Conservation (phyloP, 1,284 basidiomycete genomes). For the Apiotrichum montevideense region DNA sequence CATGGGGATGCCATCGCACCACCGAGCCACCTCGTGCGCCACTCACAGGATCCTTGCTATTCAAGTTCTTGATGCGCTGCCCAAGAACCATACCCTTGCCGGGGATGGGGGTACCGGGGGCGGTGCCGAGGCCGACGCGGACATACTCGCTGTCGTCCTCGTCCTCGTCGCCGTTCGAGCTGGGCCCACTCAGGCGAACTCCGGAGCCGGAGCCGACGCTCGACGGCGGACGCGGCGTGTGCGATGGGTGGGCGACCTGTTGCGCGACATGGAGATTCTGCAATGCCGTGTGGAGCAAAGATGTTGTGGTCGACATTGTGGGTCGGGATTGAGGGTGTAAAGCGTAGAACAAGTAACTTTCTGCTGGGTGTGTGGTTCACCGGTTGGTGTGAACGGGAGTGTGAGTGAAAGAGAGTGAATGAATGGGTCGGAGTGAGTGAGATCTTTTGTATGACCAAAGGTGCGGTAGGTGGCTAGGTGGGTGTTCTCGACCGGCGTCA, state of each 20-base stretch:
- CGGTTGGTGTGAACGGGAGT: no score
- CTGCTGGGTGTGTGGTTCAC: no score
- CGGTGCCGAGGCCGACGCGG: slow-evolving; percentile 38
- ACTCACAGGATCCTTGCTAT: slow-evolving; percentile 41
- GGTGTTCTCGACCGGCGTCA: no score
- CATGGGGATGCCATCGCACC: no score
- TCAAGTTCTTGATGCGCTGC: slow-evolving; percentile 16
- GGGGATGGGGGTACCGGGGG: slow-evolving; percentile 38
- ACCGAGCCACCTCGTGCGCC: not conserved
- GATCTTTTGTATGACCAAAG: no score
- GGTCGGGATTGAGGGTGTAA: slow-evolving; percentile 1
- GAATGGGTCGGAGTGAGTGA: no score
- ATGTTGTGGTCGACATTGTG: slow-evolving; percentile 32
- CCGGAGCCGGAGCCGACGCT: slow-evolving; percentile 21
- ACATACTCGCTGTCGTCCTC: slow-evolving; percentile 50
- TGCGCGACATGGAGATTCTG: slow-evolving; percentile 45
- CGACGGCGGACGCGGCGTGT: slow-evolving; percentile 31
- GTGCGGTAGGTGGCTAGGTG: no score
- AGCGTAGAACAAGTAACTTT: slow-evolving; percentile 8
- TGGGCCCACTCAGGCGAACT: slow-evolving; percentile 15
- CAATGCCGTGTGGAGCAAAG: slow-evolving; percentile 45
- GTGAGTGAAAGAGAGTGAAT: no score
- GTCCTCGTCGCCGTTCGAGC: slow-evolving; percentile 15
- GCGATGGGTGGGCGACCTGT: slow-evolving; percentile 31
- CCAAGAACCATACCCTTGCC: slow-evolving; percentile 22